Base-by-base conservation (phyloP, 129 eudicot species). In the Ambrosia artemisiifolia region DNA sequence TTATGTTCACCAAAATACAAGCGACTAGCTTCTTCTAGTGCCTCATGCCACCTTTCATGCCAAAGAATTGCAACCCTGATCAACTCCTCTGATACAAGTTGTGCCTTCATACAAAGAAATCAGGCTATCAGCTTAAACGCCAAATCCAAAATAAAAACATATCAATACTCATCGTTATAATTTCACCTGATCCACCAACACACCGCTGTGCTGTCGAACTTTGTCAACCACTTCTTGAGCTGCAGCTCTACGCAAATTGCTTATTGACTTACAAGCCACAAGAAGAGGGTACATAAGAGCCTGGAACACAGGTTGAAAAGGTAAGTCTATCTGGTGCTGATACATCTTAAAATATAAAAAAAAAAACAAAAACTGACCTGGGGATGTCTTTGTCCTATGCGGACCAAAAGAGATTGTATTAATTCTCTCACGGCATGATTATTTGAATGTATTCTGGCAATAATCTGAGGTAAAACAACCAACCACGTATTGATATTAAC, bases 31-130 rank as follows among this genome's bases (percentile, higher is more conserved):
- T 95, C 97, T 88, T 95, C 99, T 71, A 95, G 69, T 59, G 91
- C 99, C 67, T 95, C 99, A 72, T 95, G 99, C 99, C 99, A 95
- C 85, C 75, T 79, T 82, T 95, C 99, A 80, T 88, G 99, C 99
- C 97, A 95, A 46, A 95, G 92, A 77, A 95, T 95, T n/a, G 99
- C 97, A 64, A 95, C 97, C 79, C 99, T 87, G 28, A 95, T 88
- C 82, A 95, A 82, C 86, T 95, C 99, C 86, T 89, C 93, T 1
- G 99, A 95, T 16, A 95, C 99, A 71, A 95, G 97, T 85, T 95
- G 97, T 70, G 99, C 99, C 99, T 95, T 82, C 61, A 69, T 68
- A 79, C 73, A 16, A 53, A 56, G 32, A 65, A 80, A 74, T 11
- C 20, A 4, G 54, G 12, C 38, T 56, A 78, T 85, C 75, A 85